phyloP scores from a whole-genome alignment of 495 filamentous ascomycete genomes.

The Hyphodiscus hymeniophilus region DNA sequence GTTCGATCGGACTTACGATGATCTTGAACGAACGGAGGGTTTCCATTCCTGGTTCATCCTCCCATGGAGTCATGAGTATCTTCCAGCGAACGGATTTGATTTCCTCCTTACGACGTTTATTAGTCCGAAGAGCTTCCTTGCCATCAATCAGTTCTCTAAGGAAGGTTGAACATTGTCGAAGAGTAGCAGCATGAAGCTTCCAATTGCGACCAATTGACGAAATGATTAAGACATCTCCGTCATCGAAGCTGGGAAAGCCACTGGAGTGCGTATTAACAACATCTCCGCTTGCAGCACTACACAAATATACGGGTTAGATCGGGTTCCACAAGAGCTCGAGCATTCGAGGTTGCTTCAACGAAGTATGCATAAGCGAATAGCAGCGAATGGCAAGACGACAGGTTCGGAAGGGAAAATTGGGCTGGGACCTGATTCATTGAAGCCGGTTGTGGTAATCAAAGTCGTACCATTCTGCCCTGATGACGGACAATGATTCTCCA shows the following conservation, averaged over 20 bases:
- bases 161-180: slow-evolving; percentile 18
- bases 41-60: background rate
- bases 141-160: slow-evolving; percentile 17
- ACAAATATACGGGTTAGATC: no score
- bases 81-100: slow-evolving; percentile 19
- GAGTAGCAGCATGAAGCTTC: slow-evolving; percentile 26
- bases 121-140: slow-evolving; percentile 6
- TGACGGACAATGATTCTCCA: no score
- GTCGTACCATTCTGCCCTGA: no score
- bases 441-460: no score
- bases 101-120: slow-evolving; percentile 6
- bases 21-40: slow-evolving; percentile 1
- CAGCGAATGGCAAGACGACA: no score
- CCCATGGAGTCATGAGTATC: slow-evolving; percentile 16
- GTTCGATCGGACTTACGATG: slow-evolving; percentile 5
- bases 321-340: no score
- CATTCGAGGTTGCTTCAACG: no score
- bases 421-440: no score
- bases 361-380: no score
- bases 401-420: no score
- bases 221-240: slow-evolving; percentile 31
- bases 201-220: slow-evolving; percentile 26
- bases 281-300: no score
- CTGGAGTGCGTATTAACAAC: background rate
- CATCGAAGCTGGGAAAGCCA: slow-evolving; percentile 25